A percentile compares a stretch with the other conserved stretches of the same genome.
phyloP scores from a whole-genome alignment of 805 yeast species.

The Candida loeiensis region DNA sequence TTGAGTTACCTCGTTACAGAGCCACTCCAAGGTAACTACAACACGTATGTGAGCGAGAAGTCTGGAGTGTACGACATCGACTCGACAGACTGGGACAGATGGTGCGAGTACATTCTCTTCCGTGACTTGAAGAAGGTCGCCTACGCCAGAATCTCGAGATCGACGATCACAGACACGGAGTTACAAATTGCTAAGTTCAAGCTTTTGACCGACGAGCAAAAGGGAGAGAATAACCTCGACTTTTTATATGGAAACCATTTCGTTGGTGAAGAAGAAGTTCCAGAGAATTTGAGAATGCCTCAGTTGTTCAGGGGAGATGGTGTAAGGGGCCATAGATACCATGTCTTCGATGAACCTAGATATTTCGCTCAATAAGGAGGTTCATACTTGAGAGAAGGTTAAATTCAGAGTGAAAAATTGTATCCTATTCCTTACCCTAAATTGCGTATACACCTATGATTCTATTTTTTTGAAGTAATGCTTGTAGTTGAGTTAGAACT shows the following conservation, averaged over 20 bases:
- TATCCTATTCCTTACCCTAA: too few species aligned
- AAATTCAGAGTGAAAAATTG: too few species aligned
- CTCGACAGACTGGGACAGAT: constrained; percentile 90
- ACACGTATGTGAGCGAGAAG: constrained; percentile 78
- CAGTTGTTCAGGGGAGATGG: constrained; percentile 80
- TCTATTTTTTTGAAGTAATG: background rate
- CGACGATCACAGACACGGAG: constrained; percentile 95
- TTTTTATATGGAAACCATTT: constrained; percentile 54
- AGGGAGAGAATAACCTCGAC: constrained; percentile 28
- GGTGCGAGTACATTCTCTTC: constrained; percentile 96
- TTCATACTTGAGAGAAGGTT: background rate
- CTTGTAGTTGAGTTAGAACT: background rate
- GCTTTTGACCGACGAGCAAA: constrained; percentile 41
- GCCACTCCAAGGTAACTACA: constrained; percentile 86
- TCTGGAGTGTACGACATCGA: constrained; percentile 94
- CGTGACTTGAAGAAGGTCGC: constrained; percentile 83
- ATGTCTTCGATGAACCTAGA: constrained; percentile 92
- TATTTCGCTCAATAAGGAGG: constrained; percentile 47
- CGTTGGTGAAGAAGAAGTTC: constrained; percentile 54
- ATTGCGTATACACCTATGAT: background rate
- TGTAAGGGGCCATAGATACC: constrained; percentile 88
- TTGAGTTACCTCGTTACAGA: constrained; percentile 87
- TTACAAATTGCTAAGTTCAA: constrained; percentile 92
- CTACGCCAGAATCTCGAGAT: constrained; percentile 89
- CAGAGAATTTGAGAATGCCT: constrained; percentile 72